Percentiles rank a stretch among this genome's conserved stretches.
These are phyloP conservation scores for Xylariaceae sp. DNA, from an alignment of 2,329 filamentous ascomycete genomes.

Conservation along the genomic window DNA sequence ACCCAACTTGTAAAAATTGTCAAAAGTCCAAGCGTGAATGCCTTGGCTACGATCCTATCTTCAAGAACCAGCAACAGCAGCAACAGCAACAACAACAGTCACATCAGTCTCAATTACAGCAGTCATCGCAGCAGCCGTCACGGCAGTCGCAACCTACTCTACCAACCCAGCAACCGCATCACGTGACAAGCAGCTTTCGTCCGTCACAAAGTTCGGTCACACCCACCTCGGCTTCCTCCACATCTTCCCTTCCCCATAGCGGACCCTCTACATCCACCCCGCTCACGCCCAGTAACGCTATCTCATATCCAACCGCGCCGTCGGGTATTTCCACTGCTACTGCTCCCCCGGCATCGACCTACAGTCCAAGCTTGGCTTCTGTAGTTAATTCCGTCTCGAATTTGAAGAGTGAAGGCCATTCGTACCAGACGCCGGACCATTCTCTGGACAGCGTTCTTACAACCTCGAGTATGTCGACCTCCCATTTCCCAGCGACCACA, in stretches of 20 bases:
- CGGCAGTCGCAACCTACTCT: conserved; percentile 40
- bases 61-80: conserved; percentile 57
- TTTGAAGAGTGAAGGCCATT: conserved; percentile 42
- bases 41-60: conserved; percentile 80
- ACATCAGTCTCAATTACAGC: conserved; percentile 43
- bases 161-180: conserved; percentile 40
- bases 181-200: conserved; percentile 61
- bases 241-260: conserved; percentile 27
- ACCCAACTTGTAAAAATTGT: conserved; percentile 87
- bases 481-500: conserved; percentile 29
- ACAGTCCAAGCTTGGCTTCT: conserved; percentile 31
- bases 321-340: conserved; percentile 26
- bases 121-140: conserved; percentile 41
- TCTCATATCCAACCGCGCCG: conserved; percentile 27
- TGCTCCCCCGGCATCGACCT: conserved; percentile 26
- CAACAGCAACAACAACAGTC: conserved; percentile 34
- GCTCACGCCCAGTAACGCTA: conserved; percentile 20
- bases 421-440: conserved; percentile 62
- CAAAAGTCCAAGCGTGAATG: conserved; percentile 85
- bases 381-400: conserved; percentile 29
- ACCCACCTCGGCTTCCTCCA: conserved; percentile 24
- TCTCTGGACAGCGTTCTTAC: conserved; percentile 47
- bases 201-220: conserved; percentile 52
- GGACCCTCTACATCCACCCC: conserved; percentile 23
- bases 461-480: conserved; percentile 34